Conservation (phyloP, 2,329 filamentous ascomycete species). For the Acrocalymma vagum region DNA sequence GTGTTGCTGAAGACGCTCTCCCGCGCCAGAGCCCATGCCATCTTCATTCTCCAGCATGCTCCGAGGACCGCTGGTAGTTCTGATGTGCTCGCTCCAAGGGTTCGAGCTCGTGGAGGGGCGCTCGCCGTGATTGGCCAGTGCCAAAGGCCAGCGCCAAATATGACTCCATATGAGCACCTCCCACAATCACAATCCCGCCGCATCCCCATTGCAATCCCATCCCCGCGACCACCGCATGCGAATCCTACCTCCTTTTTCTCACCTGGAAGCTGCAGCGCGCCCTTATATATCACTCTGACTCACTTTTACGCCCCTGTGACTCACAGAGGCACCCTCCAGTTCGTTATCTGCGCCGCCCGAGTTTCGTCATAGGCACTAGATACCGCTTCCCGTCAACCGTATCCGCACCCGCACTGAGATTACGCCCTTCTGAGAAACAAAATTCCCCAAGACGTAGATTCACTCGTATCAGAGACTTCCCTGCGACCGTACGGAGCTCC, state of each 20-base stretch:
- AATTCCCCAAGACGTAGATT: no score
- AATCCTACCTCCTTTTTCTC: constrained; percentile 4
- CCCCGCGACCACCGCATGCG: no score
- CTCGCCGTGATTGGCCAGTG: constrained; percentile 33
- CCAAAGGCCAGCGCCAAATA: no score
- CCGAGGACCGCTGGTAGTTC: no score
- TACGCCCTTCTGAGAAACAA: no score
- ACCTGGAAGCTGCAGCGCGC: constrained; percentile 15
- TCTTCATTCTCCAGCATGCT: no score
- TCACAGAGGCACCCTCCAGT: constrained; percentile 12
- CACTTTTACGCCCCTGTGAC: constrained; percentile 20
- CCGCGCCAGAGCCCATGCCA: no score
- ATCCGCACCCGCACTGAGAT: no score
- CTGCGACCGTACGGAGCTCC: constrained; percentile 4
- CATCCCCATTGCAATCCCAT: constrained; percentile 11
- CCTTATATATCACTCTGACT: constrained; percentile 23
- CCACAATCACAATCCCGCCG: constrained; percentile 31
- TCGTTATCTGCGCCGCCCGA: constrained; percentile 31
- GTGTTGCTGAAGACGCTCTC: no score
- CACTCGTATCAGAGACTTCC: constrained; percentile 3
- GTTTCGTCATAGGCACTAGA: constrained; percentile 40
- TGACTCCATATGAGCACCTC: constrained; percentile 22
- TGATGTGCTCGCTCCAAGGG: constrained; percentile 30
- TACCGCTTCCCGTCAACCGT: constrained; percentile 25
- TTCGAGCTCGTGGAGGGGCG: constrained; percentile 34